phyloP scores from a whole-genome alignment of 2,329 filamentous ascomycete genomes.

The Colletotrichum sidae region DNA sequence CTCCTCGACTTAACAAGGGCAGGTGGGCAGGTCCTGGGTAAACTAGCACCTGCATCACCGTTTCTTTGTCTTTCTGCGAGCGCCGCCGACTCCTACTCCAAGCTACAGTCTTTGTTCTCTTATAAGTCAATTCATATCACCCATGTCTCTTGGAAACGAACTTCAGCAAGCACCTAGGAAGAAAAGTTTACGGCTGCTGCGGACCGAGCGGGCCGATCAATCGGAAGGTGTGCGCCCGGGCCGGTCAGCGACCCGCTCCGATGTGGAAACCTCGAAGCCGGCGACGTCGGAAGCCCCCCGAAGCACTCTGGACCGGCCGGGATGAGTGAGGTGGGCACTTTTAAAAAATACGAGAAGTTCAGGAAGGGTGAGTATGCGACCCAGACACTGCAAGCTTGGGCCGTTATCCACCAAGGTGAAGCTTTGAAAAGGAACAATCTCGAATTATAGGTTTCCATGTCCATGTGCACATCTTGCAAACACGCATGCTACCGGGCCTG shows the following conservation, averaged over 20 bases:
- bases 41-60: no score
- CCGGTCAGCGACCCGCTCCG: slow-evolving; percentile 22
- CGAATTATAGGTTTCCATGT: no score
- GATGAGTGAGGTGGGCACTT: background rate
- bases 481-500: background rate
- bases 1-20: no score
- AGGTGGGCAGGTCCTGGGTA: no score
- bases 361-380: background rate
- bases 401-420: background rate
- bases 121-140: no score
- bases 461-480: no score
- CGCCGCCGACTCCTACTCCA: no score
- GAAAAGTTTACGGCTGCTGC: background rate
- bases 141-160: no score
- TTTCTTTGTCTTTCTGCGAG: no score
- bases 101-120: no score
- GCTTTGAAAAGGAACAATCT: no score
- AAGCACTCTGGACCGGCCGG: background rate
- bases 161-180: no score
- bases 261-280: background rate
- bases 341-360: background rate
- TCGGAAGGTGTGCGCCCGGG: slow-evolving; percentile 12
- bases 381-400: background rate
- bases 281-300: slow-evolving; percentile 3
- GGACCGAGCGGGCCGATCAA: slow-evolving; percentile 13